Conservation (phyloP, 2,329 filamentous ascomycete species). For the Cercospora brassicicola region DNA sequence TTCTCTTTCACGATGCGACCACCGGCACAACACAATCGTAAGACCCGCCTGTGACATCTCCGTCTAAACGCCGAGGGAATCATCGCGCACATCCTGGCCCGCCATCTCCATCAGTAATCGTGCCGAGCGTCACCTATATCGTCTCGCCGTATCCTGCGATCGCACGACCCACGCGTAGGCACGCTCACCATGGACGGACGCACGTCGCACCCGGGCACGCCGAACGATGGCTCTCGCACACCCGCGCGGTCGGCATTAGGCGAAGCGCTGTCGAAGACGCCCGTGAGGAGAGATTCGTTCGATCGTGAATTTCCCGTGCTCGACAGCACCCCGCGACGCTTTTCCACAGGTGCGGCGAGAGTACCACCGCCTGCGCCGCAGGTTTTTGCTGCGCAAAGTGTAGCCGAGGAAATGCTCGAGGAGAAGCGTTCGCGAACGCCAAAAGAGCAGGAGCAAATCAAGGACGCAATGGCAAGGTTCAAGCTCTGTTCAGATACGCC, state of each 20-base stretch:
- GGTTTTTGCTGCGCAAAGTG: constrained; percentile 35
- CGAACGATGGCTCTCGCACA: constrained; percentile 18
- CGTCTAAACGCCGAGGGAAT: not conserved
- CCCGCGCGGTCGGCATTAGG: constrained; percentile 29
- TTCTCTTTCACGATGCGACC: not conserved
- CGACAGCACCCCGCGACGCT: constrained; percentile 37
- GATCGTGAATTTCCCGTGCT: constrained; percentile 35
- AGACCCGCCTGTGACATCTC: constrained; percentile 5
- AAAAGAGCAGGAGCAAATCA: constrained; percentile 32
- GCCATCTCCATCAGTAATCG: constrained; percentile 1
- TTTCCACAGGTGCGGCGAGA: constrained; percentile 37
- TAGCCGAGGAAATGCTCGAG: constrained; percentile 32
- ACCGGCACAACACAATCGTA: constrained; percentile 3
- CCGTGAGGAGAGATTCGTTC: constrained; percentile 37
- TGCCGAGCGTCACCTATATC: not conserved
- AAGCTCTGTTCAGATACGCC: constrained; percentile 32
- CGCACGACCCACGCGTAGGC: not conserved
- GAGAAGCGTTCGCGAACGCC: constrained; percentile 31
- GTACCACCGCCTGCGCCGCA: constrained; percentile 38
- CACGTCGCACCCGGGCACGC: constrained; percentile 25
- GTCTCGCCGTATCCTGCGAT: not conserved
- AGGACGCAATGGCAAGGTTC: constrained; percentile 32
- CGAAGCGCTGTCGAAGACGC: constrained; percentile 33
- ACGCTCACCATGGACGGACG: constrained; percentile 14
- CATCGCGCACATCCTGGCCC: not conserved